Percentiles rank a stretch among this genome's conserved stretches.
phyloP scores from a whole-genome alignment of 1,139 yeast genomes.

The Zhuliangozyma blackwelliae region DNA sequence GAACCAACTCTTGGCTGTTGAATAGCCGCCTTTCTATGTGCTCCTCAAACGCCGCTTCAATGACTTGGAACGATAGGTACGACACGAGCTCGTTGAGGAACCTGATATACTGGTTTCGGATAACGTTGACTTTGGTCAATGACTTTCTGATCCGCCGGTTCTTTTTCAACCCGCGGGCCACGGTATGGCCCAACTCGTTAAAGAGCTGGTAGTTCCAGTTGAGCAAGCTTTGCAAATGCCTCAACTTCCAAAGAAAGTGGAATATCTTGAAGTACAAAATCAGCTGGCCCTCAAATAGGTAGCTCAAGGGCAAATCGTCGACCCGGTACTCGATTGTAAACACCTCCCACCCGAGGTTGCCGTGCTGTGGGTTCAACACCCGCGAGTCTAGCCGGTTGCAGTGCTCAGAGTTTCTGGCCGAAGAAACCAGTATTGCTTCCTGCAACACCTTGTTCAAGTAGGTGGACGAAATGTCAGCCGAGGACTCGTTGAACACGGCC shows the following conservation, averaged over 20 bases:
- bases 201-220: slow-evolving; percentile 28
- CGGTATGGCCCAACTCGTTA: slow-evolving; percentile 25
- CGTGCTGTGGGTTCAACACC: slow-evolving; percentile 59
- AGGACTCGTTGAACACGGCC: slow-evolving; percentile 54
- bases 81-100: slow-evolving; percentile 41
- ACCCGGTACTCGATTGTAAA: slow-evolving; percentile 82
- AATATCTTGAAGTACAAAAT: slow-evolving; percentile 69
- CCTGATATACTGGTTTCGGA: slow-evolving; percentile 43
- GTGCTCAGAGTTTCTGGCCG: slow-evolving; percentile 42
- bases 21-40: slow-evolving; percentile 19
- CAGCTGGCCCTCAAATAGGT: slow-evolving; percentile 18
- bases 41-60: slow-evolving; percentile 37
- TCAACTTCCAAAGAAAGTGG: slow-evolving; percentile 78
- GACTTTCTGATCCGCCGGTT: slow-evolving; percentile 1
- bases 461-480: slow-evolving; percentile 59
- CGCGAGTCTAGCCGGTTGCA: slow-evolving; percentile 66
- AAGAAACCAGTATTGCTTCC: slow-evolving; percentile 63
- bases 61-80: slow-evolving; percentile 45
- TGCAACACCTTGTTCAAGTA: slow-evolving; percentile 62
- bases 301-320: slow-evolving; percentile 48
- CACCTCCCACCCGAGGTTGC: slow-evolving; percentile 84
- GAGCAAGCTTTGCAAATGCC: slow-evolving; percentile 55
- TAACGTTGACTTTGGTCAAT: slow-evolving; percentile 13
- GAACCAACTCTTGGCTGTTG: slow-evolving; percentile 10
- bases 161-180: slow-evolving; percentile 6